Base-by-base conservation (phyloP, 2,329 filamentous ascomycete species). In the Venturia asperata region DNA sequence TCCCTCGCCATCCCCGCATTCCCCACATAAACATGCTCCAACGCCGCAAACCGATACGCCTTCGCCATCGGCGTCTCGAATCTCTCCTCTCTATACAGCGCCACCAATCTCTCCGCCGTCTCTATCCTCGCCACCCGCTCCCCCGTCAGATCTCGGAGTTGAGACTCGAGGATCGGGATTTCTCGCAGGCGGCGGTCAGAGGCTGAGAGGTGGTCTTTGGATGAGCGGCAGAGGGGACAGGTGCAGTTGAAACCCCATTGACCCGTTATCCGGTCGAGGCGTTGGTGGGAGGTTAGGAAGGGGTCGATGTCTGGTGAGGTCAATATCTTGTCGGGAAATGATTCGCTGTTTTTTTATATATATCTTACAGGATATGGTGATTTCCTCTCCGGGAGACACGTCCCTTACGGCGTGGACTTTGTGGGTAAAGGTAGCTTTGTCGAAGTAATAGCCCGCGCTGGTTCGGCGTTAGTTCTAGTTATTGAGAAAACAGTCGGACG, bases 171-270 rank as follows among this genome's bases (percentile, higher is more conserved):
- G 15, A 68, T 65, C 13, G 68, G 63, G 42, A 78, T 77, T 43
- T 73, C 68, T 3, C 64, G 61, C 17, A 77, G 71, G 27, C 76
- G 73, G 6, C 66, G 63, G 63, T 78, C 76, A 15, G 75, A 77
- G 63, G 72, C 71, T 19, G 68, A 69, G 43, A 70, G 68, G 9
- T 72, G 43, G 41, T 71, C 68, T n/a, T 68, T 62, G 30, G 70
- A 68, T 3, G 69, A 68, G 3, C 71, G 74, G 69, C 77, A 79
- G 13, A 74, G 69, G 0, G 68, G 65, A 65, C 77, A 79, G 15
- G 70, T 70, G 67, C 77, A 79, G 5, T 67, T 49, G 66, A 79
- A 79, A 4, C 74, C 74, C 77, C 77, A 79, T 56, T 71, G 70
- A 15, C 70, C 68, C 3, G 69, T 65, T 1, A 78, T 70, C 9